Evolutionary conservation across 768 basidiomycete species (phyloP).

Genomic region (Hygrocybe coccinea): DNA sequence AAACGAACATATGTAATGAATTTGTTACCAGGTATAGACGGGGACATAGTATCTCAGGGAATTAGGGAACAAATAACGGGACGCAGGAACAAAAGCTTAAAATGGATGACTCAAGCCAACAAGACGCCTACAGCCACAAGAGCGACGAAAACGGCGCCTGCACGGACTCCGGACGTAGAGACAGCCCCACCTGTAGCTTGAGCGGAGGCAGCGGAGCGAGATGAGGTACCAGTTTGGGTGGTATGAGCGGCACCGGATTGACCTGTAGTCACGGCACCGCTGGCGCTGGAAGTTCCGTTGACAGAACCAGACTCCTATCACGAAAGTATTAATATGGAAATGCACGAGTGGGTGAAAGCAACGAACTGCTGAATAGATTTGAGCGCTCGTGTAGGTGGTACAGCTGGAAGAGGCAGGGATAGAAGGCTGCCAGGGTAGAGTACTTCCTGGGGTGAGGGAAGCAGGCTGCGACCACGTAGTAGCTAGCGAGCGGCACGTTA

Average conservation of each 20-base stretch:
- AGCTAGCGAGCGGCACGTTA: conserved; percentile 11
- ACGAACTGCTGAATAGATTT: conserved; percentile 8
- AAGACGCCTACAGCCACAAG: too few species aligned
- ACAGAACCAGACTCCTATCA: background rate
- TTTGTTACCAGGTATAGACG: too few species aligned
- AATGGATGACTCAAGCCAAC: too few species aligned
- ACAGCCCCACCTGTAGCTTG: too few species aligned
- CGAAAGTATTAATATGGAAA: background rate
- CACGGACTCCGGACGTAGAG: too few species aligned
- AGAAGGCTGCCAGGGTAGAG: conserved; percentile 11
- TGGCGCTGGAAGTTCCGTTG: background rate
- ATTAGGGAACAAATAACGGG: too few species aligned
- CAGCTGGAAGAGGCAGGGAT: conserved; percentile 15
- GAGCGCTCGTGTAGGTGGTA: conserved; percentile 7
- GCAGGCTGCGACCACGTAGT: conserved; percentile 15
- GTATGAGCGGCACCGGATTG: background rate
- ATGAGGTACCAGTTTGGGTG: background rate
- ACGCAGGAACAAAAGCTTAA: too few species aligned
- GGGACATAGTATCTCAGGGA: too few species aligned
- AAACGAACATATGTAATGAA: too few species aligned
- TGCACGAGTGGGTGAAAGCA: background rate
- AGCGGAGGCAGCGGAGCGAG: background rate
- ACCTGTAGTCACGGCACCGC: background rate
- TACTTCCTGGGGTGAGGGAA: conserved; percentile 6
- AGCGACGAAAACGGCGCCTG: too few species aligned